A percentile compares a stretch with the other conserved stretches of the same genome.
Evolutionary conservation across 2,329 filamentous ascomycete species (phyloP).

Genomic region (Neurospora sp.): DNA sequence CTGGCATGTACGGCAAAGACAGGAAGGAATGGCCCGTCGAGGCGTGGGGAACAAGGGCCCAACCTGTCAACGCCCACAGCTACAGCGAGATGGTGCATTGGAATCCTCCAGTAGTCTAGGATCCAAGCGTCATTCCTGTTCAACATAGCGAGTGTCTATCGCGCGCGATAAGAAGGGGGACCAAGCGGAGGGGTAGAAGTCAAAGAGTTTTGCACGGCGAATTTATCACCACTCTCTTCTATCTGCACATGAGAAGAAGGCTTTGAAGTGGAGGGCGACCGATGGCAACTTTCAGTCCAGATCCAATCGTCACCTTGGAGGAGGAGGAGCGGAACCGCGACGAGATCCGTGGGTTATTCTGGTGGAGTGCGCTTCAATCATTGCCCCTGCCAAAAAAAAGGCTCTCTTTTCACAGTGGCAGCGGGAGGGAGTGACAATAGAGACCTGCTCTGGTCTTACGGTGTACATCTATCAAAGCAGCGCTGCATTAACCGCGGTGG

Average conservation of each 20-base stretch:
- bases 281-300: background rate
- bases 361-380: background rate
- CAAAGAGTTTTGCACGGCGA: background rate
- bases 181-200: background rate
- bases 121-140: background rate
- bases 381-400: no score
- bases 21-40: background rate
- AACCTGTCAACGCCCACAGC: background rate
- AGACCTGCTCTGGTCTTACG: background rate
- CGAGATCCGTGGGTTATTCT: background rate
- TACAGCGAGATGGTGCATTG: background rate
- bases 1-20: background rate
- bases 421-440: background rate
- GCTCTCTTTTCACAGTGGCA: background rate
- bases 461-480: background rate
- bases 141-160: background rate
- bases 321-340: background rate
- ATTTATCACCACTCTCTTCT: background rate
- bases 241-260: background rate
- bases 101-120: background rate
- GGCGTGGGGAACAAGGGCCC: background rate
- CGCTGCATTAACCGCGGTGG: background rate
- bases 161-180: background rate
- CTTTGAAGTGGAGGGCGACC: background rate
- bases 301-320: background rate